A percentile compares a stretch with the other conserved stretches of the same genome.
phyloP scores from a whole-genome alignment of 2,329 filamentous ascomycete genomes.

The Hortaea sp. region DNA sequence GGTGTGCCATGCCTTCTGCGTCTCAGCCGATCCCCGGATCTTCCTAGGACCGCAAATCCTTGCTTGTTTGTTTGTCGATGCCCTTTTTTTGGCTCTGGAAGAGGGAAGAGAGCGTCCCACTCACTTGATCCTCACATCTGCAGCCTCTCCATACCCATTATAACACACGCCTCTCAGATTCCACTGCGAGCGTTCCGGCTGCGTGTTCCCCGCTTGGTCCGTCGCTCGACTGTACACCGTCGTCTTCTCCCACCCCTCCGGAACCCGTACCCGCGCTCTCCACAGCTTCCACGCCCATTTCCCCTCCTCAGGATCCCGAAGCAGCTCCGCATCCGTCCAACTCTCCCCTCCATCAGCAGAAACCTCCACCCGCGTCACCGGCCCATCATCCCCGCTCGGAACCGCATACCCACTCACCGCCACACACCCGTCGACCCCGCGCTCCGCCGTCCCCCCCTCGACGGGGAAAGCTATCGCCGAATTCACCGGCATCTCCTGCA shows the following conservation, averaged over 20 bases:
- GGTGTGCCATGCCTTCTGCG: too few species aligned
- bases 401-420: conserved; percentile 46
- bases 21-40: too few species aligned
- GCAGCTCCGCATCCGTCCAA: conserved; percentile 40
- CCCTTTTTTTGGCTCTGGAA: too few species aligned
- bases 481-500: conserved; percentile 36
- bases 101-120: too few species aligned
- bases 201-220: conserved; percentile 44
- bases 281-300: conserved; percentile 48
- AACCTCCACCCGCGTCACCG: conserved; percentile 45
- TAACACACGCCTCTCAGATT: conserved; percentile 51
- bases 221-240: conserved; percentile 45
- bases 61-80: too few species aligned
- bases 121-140: conserved; percentile 28
- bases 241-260: conserved; percentile 26
- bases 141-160: conserved; percentile 49
- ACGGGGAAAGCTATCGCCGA: conserved; percentile 36
- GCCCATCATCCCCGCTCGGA: conserved; percentile 43
- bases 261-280: conserved; percentile 34
- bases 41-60: too few species aligned
- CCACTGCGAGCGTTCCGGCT: conserved; percentile 42
- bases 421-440: too few species aligned
- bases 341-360: conserved; percentile 37
- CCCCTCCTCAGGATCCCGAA: conserved; percentile 20
- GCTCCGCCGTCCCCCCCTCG: conserved; percentile 15